These are phyloP conservation scores for Exophiala spinifera DNA, from an alignment of 2,329 filamentous ascomycete genomes.

Conservation along the genomic window DNA sequence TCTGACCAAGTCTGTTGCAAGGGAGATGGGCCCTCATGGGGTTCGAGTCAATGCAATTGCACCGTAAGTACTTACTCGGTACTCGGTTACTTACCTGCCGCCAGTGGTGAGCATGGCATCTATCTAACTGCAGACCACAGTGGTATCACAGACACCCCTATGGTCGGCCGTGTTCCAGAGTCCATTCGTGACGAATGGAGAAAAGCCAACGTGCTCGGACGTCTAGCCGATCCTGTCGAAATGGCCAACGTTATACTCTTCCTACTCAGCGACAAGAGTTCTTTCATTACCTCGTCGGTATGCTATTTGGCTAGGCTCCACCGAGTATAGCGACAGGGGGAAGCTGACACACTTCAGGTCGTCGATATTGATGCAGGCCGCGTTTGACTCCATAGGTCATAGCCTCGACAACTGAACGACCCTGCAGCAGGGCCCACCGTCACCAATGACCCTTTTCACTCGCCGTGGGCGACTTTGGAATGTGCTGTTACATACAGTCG, in stretches of 20 bases:
- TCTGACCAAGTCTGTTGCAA: slow-evolving; percentile 40
- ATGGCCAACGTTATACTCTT: slow-evolving; percentile 46
- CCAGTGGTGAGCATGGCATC: background rate
- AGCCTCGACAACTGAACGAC: background rate
- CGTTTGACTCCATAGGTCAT: background rate
- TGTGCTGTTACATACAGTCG: background rate
- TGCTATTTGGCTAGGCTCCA: background rate
- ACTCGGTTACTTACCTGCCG: background rate
- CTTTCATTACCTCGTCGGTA: slow-evolving; percentile 47
- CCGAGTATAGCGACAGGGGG: background rate
- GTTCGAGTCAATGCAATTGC: slow-evolving; percentile 38
- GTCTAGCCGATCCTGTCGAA: slow-evolving; percentile 35
- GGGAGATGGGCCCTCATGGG: slow-evolving; percentile 32
- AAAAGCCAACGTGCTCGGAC: slow-evolving; percentile 7
- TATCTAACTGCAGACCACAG: background rate
- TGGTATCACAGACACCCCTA: slow-evolving; percentile 8
- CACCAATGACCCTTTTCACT: background rate
- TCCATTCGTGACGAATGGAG: slow-evolving; percentile 6
- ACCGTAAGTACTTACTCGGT: slow-evolving; percentile 25
- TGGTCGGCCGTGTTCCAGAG: slow-evolving; percentile 5
- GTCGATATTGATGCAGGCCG: slow-evolving; percentile 10
- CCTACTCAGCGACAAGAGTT: slow-evolving; percentile 45
- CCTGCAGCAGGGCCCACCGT: background rate
- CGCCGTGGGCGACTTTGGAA: background rate
- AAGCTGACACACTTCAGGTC: slow-evolving; percentile 4